Conservation (phyloP, 495 filamentous ascomycete species). For the Penicillium pulvis region DNA sequence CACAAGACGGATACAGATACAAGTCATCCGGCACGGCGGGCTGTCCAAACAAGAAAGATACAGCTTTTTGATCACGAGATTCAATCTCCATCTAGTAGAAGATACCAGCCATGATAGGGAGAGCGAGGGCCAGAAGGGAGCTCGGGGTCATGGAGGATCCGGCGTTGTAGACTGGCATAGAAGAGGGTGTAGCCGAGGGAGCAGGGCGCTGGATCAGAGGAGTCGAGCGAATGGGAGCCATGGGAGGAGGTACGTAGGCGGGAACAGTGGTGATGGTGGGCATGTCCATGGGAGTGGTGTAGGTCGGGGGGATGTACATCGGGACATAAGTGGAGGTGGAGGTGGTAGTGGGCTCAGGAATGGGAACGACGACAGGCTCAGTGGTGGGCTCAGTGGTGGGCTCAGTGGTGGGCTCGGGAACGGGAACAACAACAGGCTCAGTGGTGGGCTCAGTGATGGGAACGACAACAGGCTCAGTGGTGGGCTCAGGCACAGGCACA, state of each 20-base stretch:
- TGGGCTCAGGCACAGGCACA: slow-evolving; percentile 10
- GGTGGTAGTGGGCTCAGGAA: slow-evolving; percentile 7
- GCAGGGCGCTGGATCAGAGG: slow-evolving; percentile 26
- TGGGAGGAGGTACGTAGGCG: slow-evolving; percentile 10
- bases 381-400: not conserved
- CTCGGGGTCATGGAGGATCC: slow-evolving; percentile 26
- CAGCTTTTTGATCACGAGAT: slow-evolving; percentile 1
- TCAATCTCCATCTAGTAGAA: slow-evolving; percentile 19
- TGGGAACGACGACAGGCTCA: slow-evolving; percentile 4
- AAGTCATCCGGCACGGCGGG: slow-evolving; percentile 2
- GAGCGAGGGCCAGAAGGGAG: slow-evolving; percentile 19
- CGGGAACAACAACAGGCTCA: slow-evolving; percentile 5
- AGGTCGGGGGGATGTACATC: slow-evolving; percentile 18
- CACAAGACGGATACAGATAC: slow-evolving; percentile 11
- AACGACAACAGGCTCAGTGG: slow-evolving; percentile 12
- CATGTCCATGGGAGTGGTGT: slow-evolving; percentile 24
- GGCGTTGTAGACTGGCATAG: slow-evolving; percentile 24
- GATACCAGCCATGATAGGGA: slow-evolving; percentile 25
- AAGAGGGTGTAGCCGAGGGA: slow-evolving; percentile 18
- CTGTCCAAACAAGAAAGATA: slow-evolving; percentile 1
- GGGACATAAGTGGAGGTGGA: slow-evolving; percentile 25
- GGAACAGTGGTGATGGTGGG: slow-evolving; percentile 24
- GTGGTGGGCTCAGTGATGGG: not conserved
- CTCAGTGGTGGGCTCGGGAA: slow-evolving; percentile 10
- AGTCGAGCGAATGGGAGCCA: slow-evolving; percentile 18